Percentiles rank a stretch among this genome's conserved stretches.
Evolutionary conservation across 164 flowering plant species (phyloP).

Genomic region (Houttuynia cordata): DNA sequence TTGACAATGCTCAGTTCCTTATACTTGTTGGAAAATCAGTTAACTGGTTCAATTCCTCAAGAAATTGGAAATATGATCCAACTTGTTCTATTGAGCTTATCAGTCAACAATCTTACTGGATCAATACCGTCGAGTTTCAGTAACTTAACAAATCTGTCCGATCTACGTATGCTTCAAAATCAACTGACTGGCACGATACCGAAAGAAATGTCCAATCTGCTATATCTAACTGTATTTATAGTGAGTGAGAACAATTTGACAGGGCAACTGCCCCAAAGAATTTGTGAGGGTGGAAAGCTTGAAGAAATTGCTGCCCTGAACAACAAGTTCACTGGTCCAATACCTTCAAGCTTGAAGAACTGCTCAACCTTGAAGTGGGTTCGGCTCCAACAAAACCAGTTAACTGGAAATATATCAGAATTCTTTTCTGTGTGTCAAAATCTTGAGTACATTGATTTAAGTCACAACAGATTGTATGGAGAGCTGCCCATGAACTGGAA

Average conservation of each 20-base stretch:
- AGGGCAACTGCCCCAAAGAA: constrained; percentile 14
- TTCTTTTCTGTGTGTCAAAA: constrained; percentile 26
- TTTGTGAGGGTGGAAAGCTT: constrained; percentile 6
- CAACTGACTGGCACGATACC: not conserved
- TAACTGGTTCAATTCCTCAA: constrained; percentile 15
- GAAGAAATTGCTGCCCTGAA: not conserved
- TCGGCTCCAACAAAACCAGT: constrained; percentile 38
- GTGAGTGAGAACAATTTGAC: constrained; percentile 3
- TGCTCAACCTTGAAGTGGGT: constrained; percentile 38
- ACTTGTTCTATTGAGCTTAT: constrained; percentile 5
- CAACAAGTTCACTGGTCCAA: constrained; percentile 13
- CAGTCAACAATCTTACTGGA: not conserved
- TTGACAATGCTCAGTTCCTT: not conserved
- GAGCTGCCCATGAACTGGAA: not conserved
- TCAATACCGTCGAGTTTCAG: not conserved
- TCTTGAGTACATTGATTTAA: constrained; percentile 2
- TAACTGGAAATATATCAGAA: constrained; percentile 28
- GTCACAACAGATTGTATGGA: not conserved
- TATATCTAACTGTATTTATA: no score
- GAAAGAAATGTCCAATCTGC: not conserved
- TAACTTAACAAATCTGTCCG: not conserved
- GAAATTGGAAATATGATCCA: constrained; percentile 9
- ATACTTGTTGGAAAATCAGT: constrained; percentile 9
- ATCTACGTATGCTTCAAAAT: not conserved
- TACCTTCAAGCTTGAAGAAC: constrained; percentile 16